Percentiles rank a stretch among this genome's conserved stretches.
phyloP scores from a whole-genome alignment of 306 rosid species.

The Quercus suber region DNA sequence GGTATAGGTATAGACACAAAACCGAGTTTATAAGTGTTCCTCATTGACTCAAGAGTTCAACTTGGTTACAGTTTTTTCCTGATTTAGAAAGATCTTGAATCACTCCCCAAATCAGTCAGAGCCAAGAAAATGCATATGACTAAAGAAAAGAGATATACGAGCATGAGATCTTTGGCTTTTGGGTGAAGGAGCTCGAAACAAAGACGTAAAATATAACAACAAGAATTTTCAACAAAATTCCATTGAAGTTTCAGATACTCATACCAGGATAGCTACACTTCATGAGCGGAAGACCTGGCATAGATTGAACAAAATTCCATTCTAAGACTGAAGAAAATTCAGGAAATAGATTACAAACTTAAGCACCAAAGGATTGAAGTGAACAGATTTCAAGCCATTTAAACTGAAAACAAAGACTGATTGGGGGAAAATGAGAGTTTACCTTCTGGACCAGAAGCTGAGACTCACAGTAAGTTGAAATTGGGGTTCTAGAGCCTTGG shows the following conservation, averaged over 20 bases:
- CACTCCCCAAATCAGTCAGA: not conserved
- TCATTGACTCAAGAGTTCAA: conserved; percentile 21
- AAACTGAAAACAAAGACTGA: not conserved
- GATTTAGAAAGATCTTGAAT: not conserved
- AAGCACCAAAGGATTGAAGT: not conserved
- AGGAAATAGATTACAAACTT: too few species aligned
- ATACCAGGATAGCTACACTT: too few species aligned
- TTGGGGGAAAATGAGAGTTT: not conserved
- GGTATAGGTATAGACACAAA: conserved; percentile 2
- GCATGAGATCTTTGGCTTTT: too few species aligned
- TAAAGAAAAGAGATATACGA: too few species aligned
- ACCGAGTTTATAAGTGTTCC: conserved; percentile 23
- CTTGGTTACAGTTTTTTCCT: not conserved
- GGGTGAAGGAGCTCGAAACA: too few species aligned
- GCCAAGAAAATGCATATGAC: too few species aligned
- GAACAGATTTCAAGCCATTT: not conserved
- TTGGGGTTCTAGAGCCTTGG: not conserved
- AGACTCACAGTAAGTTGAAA: not conserved
- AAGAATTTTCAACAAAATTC: too few species aligned
- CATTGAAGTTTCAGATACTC: too few species aligned
- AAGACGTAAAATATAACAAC: too few species aligned
- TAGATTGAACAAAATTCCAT: too few species aligned
- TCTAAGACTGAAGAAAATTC: too few species aligned
- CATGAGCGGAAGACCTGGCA: too few species aligned
- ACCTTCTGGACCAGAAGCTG: not conserved